Base-by-base conservation (phyloP, 2,329 filamentous ascomycete genomes). In the Penicillium sp. region DNA sequence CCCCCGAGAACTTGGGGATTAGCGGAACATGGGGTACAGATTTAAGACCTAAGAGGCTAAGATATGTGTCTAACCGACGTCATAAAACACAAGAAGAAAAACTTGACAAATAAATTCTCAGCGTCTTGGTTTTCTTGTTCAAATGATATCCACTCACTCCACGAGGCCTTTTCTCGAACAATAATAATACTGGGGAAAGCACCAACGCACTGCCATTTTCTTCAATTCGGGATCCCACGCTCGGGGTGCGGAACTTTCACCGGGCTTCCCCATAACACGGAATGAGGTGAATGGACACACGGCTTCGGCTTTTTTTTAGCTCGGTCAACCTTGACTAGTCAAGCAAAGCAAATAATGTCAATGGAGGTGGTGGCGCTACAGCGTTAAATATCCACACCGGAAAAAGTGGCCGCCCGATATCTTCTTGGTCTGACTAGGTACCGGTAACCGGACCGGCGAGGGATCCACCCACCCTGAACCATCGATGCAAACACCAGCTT, bases 401-500 rank as follows among this genome's bases (percentile, higher is more conserved):
- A 66, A 6, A 53, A 69, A 31, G 67, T 42, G 5, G 67, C 69
- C 6, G 59, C 55, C 7, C 66, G 55, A 50, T 69, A 70, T 0
- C 69, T 66, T 66, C 16, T 44, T 35, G 14, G 69, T 54, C 2
- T 49, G 40, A n/a, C n/a, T n/a, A n/a, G n/a, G n/a, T n/a, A n/a
- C n/a, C n/a, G n/a, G 13, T 47, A 50, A 7, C 50, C 52, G 3
- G 45, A 57, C 7, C 39, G 42, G 16, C 50, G 45, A 29, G 57
- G 54, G 37, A 65, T 54, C 33, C 64, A 52, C 2, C 58, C 55
- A 45, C 72, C 69, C n/a, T n/a, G n/a, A 12, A 71, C 65, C 0
- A 71, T 75, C 1, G 71, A 72, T 3, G 74, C 73, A 48, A 77
- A 72, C 0, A n/a, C n/a, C n/a, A n/a, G n/a, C n/a, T n/a, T n/a